Evolutionary conservation across 176 grass and related monocot species (phyloP).

Genomic region (Tillandsia leiboldiana): DNA sequence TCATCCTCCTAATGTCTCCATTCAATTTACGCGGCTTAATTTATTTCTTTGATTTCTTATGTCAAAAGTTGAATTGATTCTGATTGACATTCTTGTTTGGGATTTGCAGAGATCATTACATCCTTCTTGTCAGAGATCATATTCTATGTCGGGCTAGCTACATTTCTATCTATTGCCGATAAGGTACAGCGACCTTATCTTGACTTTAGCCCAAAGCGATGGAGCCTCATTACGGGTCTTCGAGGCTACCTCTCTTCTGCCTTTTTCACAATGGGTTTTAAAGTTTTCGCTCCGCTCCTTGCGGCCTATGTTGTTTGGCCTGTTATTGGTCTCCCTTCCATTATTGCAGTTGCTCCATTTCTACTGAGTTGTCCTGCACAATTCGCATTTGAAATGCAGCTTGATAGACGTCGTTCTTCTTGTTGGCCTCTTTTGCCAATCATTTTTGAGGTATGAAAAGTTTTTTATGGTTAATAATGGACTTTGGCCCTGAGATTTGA

Average conservation of each 20-base stretch:
- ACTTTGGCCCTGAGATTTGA: too few species aligned
- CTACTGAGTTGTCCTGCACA: constrained; percentile 28
- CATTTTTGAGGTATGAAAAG: constrained; percentile 29
- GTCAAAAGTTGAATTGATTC: neutral
- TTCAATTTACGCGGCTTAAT: neutral
- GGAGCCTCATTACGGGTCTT: constrained; percentile 29
- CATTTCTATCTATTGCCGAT: constrained; percentile 13
- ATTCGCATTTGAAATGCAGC: constrained; percentile 26
- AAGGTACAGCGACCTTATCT: constrained; percentile 19
- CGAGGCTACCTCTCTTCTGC: constrained; percentile 28
- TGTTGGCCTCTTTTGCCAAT: constrained; percentile 35
- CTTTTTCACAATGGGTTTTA: constrained; percentile 34
- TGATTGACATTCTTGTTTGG: neutral
- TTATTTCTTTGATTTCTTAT: neutral
- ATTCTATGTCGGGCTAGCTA: constrained; percentile 18
- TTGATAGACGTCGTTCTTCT: constrained; percentile 17
- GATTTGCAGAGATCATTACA: constrained; percentile 15
- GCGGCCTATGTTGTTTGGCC: constrained; percentile 28
- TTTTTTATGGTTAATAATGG: too few species aligned
- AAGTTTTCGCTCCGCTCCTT: constrained; percentile 26
- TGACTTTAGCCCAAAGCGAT: constrained; percentile 15
- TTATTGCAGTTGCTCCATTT: constrained; percentile 29
- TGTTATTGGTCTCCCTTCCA: constrained; percentile 25
- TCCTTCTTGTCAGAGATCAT: constrained; percentile 22
- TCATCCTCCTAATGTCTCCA: too few species aligned